Evolutionary conservation across 371 early-diverging fungal species (phyloP), one percentile per base, ranked within the genome.

Genomic region (Syncephalastrum monosporum): DNA sequence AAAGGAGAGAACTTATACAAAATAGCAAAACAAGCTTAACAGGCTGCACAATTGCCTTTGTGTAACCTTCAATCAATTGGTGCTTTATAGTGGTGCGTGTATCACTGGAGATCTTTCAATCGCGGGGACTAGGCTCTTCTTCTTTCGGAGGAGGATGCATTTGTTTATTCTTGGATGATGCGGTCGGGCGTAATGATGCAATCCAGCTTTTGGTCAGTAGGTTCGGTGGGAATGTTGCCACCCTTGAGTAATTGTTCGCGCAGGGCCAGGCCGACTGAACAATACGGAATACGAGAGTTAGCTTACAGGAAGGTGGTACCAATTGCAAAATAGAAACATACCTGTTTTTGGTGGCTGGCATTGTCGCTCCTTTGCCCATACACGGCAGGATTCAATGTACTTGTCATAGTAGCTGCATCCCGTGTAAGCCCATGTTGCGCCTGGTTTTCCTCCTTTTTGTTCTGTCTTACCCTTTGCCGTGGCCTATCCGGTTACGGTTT

Each of bases 391-490:
- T n/a, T 27, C 41, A 4, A 76, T 57, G 49, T 75, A 75, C 19
- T 71, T 65, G 59, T 79, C 75, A 55, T 77, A 74, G 51, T 78
- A 75, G 3, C 77, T 77, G 53, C 10, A 19, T 7, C 8, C 6
- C 6, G 4, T 21, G 27, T 46, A 8, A 45, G 19, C n/a, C 14
- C 19, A 33, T 12, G 10, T 0, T 33, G 38, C 24, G 5, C 25
- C 17, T 49, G 21, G 2, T 16, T 50, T 15, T 6, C 29, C 12
- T 24, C 7, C 7, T 7, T 29, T 5, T 33, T 33, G 38, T 33
- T 12, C 29, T 33, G 7, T 12, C 43, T 67, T 77, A 85, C 82
- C 90, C 90, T 76, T 84, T 85, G 12, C 90, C 87, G 58, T 89
- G 90, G 5, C 88, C 90, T 46, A 89, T 74, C 25, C 88, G 68